Evolutionary conservation across 352 stramenopile genomes (phyloP), one percentile per base, ranked within the genome.

Genomic region (Globisporangium splendens): DNA sequence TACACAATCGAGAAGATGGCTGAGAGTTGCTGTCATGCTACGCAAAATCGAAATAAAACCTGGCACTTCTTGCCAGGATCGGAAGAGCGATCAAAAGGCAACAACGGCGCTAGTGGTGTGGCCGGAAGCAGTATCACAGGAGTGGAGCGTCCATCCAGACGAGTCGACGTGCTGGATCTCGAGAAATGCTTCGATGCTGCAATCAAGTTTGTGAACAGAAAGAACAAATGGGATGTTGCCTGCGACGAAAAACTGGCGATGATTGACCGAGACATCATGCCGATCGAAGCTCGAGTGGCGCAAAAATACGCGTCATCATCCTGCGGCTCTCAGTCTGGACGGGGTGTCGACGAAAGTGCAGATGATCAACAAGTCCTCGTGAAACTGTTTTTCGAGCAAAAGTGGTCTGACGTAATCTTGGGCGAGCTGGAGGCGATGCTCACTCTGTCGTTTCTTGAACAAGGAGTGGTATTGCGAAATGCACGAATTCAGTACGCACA

Each of bases 391-490:
- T 97, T 95, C 38, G 83, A 91, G 51, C 88, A 97, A 53, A 97
- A 98, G 52, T 97, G 90, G 88, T 75, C 90, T 10, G 88, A 98
- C 55, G 62, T 97, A 3, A 66, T 93, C 17, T 63, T 96, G 0
- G 88, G 86, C 4, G 88, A 97, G 55, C 73, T 98, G 0, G 82
- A 94, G 50, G 75, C 74, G 3, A 95, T 97, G 82, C 79, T 97
- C 14, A 88, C 75, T 12, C 79, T 87, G 5, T 91, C 85, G 0
- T 98, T 95, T 46, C 63, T 98, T 0, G 89, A 97, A 55, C 91
- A 98, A 59, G 90, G 91, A 0, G 63, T 81, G 31, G 42, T 96
- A 42, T 66, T 96, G 2, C 75, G 79, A 6, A 94, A 94, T 55
- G 70, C 91, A 13, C 82, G 88, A 0, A 79, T 86, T n/a, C 67